Evolutionary conservation across 305 asterid species (phyloP).

Genomic region (Caryopteris hybrid): DNA sequence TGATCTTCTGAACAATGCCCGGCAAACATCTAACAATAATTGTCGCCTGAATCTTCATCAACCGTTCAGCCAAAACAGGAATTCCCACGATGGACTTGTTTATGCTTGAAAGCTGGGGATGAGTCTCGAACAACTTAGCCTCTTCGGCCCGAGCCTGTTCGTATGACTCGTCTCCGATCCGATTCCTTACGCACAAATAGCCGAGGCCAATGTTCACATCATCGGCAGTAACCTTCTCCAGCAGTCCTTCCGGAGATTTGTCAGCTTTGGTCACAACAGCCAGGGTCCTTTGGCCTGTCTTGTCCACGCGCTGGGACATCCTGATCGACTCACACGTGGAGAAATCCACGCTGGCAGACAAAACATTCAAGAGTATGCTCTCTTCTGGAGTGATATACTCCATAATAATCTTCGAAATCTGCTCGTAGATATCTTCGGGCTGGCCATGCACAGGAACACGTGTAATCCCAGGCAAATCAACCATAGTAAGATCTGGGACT

Average conservation of each 20-base stretch:
- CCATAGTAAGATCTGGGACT: constrained; percentile 38
- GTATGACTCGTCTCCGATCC: constrained; percentile 33
- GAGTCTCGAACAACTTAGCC: background rate
- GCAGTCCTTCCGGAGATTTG: constrained; percentile 34
- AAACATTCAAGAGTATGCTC: constrained; percentile 42
- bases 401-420: constrained; percentile 35
- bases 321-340: constrained; percentile 40
- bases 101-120: constrained; percentile 17
- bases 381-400: constrained; percentile 42
- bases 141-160: constrained; percentile 27
- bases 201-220: constrained; percentile 49
- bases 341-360: constrained; percentile 44
- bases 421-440: constrained; percentile 43
- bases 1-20: too few relatives aligned
- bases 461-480: constrained; percentile 50
- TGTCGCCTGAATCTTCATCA: constrained; percentile 18
- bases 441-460: constrained; percentile 39
- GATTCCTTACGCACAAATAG: constrained; percentile 42
- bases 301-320: constrained; percentile 42
- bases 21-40: constrained; percentile 27
- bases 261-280: constrained; percentile 53
- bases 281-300: constrained; percentile 39
- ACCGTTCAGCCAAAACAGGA: constrained; percentile 19
- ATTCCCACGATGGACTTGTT: constrained; percentile 25
- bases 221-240: constrained; percentile 39